phyloP scores from a whole-genome alignment of 2,329 filamentous ascomycete species.

The Leptographium lundbergii region DNA sequence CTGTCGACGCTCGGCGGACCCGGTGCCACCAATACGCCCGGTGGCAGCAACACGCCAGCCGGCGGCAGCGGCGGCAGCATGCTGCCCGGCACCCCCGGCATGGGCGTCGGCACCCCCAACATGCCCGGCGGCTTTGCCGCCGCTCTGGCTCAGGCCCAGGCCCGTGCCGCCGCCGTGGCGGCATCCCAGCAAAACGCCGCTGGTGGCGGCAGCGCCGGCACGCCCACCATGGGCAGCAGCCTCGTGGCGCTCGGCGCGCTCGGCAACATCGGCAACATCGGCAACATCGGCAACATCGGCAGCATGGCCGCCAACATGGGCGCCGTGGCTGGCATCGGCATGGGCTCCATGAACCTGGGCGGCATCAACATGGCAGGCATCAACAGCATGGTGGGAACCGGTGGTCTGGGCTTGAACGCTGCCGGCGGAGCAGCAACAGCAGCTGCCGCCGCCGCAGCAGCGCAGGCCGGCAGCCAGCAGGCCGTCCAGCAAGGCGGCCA shows the following conservation, averaged over 20 bases:
- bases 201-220: slow-evolving; percentile 2
- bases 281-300: neutral
- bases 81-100: slow-evolving; percentile 2
- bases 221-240: neutral
- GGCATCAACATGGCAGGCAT: neutral
- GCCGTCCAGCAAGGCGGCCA: neutral
- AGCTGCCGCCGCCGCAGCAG: neutral
- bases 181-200: slow-evolving; percentile 4
- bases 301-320: neutral
- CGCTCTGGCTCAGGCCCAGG: slow-evolving; percentile 9
- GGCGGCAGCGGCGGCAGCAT: neutral
- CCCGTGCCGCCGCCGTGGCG: slow-evolving; percentile 10
- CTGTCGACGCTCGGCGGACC: neutral
- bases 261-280: neutral
- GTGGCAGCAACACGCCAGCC: neutral
- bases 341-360: neutral
- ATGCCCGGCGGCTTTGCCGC: neutral
- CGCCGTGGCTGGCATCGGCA: neutral
- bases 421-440: neutral
- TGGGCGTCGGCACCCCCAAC: slow-evolving; percentile 4
- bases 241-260: neutral
- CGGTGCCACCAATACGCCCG: slow-evolving; percentile 1
- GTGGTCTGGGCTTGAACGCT: neutral
- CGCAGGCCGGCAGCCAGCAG: neutral
- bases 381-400: neutral